These are phyloP conservation scores for Phytopythium vexans DNA, from an alignment of 352 stramenopile genomes.

Conservation along the genomic window DNA sequence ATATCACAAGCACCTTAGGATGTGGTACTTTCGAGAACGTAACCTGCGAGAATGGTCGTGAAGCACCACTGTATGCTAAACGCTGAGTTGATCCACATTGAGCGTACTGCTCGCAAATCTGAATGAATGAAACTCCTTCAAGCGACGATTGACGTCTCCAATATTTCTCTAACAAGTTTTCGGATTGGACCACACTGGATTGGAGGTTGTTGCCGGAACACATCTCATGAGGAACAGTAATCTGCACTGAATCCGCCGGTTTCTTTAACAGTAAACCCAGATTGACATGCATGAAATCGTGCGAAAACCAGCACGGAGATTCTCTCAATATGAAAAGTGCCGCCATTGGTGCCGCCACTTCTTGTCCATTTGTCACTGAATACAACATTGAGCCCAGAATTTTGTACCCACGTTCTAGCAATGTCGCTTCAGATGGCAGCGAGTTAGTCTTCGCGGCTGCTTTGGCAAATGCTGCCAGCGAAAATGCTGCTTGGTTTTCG, in stretches of 20 bases:
- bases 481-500: constrained; percentile 14
- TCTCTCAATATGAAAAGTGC: constrained; percentile 10
- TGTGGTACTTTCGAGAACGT: not conserved
- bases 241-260: not conserved
- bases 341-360: constrained; percentile 13
- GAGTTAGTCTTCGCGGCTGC: not conserved
- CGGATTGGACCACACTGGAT: not conserved
- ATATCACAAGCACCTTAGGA: constrained; percentile 5
- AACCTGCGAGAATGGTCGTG: not conserved
- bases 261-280: not conserved
- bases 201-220: not conserved
- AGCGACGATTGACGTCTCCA: constrained; percentile 1
- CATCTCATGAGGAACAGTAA: not conserved
- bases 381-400: constrained; percentile 17
- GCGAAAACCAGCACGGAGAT: constrained; percentile 19
- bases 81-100: not conserved
- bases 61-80: not conserved
- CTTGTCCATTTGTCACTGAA: constrained; percentile 10
- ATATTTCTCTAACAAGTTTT: constrained; percentile 8
- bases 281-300: constrained; percentile 8
- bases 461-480: constrained; percentile 12
- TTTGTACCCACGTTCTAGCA: constrained; percentile 6
- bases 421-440: constrained; percentile 5
- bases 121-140: constrained; percentile 5
- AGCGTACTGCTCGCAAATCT: constrained; percentile 10